Evolutionary conservation across 75 land plant species (phyloP).

Genomic region (Sequoia sempervirens): DNA sequence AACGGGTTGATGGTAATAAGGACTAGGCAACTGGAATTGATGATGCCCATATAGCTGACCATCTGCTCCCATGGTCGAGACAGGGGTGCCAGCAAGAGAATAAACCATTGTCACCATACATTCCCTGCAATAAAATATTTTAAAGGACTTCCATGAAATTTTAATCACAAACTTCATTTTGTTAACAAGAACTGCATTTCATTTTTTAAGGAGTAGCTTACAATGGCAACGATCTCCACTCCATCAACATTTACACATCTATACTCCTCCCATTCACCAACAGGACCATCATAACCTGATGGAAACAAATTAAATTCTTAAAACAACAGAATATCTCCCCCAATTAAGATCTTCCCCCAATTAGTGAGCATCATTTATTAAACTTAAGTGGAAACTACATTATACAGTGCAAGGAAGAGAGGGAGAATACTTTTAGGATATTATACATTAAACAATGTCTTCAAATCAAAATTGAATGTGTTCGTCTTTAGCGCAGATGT

Average conservation of each 20-base stretch:
- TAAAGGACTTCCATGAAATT: neutral
- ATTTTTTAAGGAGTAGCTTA: slow-evolving; percentile 10
- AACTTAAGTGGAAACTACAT: too few species aligned
- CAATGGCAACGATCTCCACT: slow-evolving; percentile 44
- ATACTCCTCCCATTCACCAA: too few species aligned
- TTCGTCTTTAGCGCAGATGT: too few species aligned
- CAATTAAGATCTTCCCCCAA: too few species aligned
- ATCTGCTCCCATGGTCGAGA: slow-evolving; percentile 39
- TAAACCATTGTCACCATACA: slow-evolving; percentile 59
- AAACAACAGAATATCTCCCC: neutral
- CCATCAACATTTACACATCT: slow-evolving; percentile 47
- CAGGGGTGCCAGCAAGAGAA: slow-evolving; percentile 40
- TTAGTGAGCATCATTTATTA: too few species aligned
- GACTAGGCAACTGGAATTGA: slow-evolving; percentile 54
- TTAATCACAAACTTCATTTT: neutral
- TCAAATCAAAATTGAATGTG: too few species aligned
- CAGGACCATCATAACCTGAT: too few species aligned
- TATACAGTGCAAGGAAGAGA: too few species aligned
- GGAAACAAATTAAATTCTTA: too few species aligned
- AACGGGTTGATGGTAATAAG: slow-evolving; percentile 53
- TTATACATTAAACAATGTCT: too few species aligned
- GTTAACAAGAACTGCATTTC: neutral
- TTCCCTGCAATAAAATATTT: too few species aligned
- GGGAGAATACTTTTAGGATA: too few species aligned
- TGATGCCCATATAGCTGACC: slow-evolving; percentile 70